phyloP scores from a whole-genome alignment of 179 eudicot genomes.

The Beta lomatogona region DNA sequence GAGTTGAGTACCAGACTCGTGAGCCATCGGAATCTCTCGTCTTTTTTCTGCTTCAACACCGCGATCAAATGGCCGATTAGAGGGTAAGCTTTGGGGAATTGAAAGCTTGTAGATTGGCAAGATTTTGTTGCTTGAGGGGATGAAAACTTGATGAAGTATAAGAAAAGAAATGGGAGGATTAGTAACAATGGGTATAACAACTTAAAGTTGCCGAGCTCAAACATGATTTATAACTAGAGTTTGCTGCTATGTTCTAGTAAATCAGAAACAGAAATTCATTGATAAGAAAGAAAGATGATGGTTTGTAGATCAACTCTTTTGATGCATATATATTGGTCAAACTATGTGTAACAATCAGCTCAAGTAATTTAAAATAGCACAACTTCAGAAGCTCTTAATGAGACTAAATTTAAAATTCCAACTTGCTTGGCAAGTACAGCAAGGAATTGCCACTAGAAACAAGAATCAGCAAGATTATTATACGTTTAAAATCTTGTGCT shows the following conservation, averaged over 20 bases:
- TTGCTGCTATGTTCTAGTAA: background rate
- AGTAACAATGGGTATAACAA: background rate
- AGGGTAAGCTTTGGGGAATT: slow-evolving; percentile 31
- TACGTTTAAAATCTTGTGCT: no score
- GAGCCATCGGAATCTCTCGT: slow-evolving; percentile 25
- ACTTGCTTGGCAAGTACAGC: background rate
- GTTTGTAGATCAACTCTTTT: background rate
- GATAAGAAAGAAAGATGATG: background rate
- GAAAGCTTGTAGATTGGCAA: background rate
- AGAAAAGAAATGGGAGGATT: background rate
- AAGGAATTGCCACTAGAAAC: no score
- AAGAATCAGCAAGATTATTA: no score
- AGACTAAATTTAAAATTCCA: background rate
- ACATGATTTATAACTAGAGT: background rate
- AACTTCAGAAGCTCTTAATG: background rate
- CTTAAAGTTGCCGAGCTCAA: slow-evolving; percentile 6
- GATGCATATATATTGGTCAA: background rate
- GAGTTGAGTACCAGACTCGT: slow-evolving; percentile 21
- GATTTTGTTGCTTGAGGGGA: background rate
- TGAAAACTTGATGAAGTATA: background rate
- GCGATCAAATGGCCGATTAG: slow-evolving; percentile 28
- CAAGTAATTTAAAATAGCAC: background rate
- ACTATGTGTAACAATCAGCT: background rate
- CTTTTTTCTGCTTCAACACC: slow-evolving; percentile 11
- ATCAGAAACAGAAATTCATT: background rate